phyloP scores from a whole-genome alignment of 2,329 filamentous ascomycete species.

The Pseudogymnoascus sp. region DNA sequence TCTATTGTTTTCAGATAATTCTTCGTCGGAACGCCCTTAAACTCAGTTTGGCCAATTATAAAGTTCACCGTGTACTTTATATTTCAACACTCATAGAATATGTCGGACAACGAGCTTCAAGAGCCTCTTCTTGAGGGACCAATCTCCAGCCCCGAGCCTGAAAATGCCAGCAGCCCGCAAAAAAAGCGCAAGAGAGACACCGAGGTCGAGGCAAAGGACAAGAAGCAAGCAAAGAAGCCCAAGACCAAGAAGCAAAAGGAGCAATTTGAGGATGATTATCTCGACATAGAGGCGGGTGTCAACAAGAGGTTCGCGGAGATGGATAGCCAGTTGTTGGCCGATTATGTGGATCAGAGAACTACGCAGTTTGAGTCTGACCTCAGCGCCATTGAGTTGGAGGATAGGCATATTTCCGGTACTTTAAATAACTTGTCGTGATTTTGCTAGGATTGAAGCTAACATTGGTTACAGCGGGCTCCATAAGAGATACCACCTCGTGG shows the following conservation, averaged over 20 bases:
- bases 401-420: slow-evolving; percentile 70
- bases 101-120: slow-evolving; percentile 23
- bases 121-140: slow-evolving; percentile 24
- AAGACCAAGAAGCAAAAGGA: slow-evolving; percentile 51
- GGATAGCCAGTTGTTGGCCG: slow-evolving; percentile 74
- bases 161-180: slow-evolving; percentile 8
- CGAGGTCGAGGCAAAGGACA: slow-evolving; percentile 15
- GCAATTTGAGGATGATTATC: slow-evolving; percentile 44
- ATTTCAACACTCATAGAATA: slow-evolving; percentile 5
- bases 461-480: slow-evolving; percentile 51
- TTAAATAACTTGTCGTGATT: neutral
- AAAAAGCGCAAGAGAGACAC: slow-evolving; percentile 26
- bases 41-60: neutral
- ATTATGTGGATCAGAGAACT: slow-evolving; percentile 74
- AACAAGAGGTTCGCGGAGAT: slow-evolving; percentile 75
- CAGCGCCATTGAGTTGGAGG: slow-evolving; percentile 75
- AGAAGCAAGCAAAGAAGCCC: slow-evolving; percentile 35
- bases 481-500: slow-evolving; percentile 74
- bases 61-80: neutral
- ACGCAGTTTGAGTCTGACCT: slow-evolving; percentile 71
- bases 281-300: slow-evolving; percentile 63
- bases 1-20: neutral
- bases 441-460: neutral
- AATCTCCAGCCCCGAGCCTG: slow-evolving; percentile 17
- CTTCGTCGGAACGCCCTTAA: neutral